Conservation (phyloP, 228 moss, liverwort and hornwort genomes). For the Sphagnum magellanicum region DNA sequence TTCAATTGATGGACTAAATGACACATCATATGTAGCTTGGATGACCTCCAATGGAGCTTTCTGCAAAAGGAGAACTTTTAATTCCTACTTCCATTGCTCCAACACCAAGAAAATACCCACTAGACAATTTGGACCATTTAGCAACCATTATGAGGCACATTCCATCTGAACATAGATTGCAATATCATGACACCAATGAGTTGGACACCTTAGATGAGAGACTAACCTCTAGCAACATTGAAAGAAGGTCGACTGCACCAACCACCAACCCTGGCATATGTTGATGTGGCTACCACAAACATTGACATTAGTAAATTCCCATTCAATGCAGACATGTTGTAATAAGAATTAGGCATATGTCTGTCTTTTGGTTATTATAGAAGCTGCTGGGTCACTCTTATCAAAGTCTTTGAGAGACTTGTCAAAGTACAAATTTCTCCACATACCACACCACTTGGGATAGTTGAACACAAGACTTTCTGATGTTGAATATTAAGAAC, state of each 20-base stretch:
- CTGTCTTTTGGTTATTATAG: too few relatives aligned
- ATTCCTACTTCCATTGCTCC: too few relatives aligned
- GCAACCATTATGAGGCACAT: not conserved
- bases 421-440: too few relatives aligned
- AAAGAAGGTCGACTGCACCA: conserved; percentile 78
- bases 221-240: conserved; percentile 74
- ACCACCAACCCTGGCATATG: conserved; percentile 53
- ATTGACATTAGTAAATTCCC: not conserved
- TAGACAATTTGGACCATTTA: not conserved
- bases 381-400: too few relatives aligned
- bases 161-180: not conserved
- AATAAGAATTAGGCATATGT: too few relatives aligned
- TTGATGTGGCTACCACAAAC: conserved; percentile 47
- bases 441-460: too few relatives aligned
- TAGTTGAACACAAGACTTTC: too few relatives aligned
- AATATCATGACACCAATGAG: not conserved
- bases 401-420: too few relatives aligned
- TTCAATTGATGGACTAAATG: conserved; percentile 59
- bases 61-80: conserved; percentile 24
- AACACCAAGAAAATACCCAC: too few relatives aligned
- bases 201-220: too few relatives aligned
- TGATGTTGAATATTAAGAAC: too few relatives aligned
- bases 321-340: too few relatives aligned
- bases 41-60: conserved; percentile 70
- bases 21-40: conserved; percentile 60